Evolutionary conservation across 108 stramenopile species (phyloP), one percentile per base, ranked within the genome.

Genomic region (Fragilariopsis cylindrus): DNA sequence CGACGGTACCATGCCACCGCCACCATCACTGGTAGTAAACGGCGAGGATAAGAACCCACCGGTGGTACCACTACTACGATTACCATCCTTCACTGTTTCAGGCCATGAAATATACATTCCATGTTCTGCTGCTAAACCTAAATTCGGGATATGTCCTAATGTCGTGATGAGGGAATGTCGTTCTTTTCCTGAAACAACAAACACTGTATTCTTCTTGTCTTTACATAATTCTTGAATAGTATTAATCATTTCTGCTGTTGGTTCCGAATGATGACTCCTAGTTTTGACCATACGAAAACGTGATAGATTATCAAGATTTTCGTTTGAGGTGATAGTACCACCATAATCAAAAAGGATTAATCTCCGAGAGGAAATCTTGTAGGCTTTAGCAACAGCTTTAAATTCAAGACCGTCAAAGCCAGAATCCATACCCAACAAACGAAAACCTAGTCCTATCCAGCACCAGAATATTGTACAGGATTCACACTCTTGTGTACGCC

Each of bases 311-410:
- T 94, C 93, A 67, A 93, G 85, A 76, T 94, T 94, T 50, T 99
- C 98, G 70, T 98, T 97, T 54, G 84, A 83, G 2, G 98, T 77
- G 48, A 99, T 94, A 6, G 98, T 97, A 57, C 99, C 98, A 21
- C 97, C 97, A 69, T 97, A 99, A 74, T 99, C 99, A 52, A 98
- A 74, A 58, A 99, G 71, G 73, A 99, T 93, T 7, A 99, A 84
- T 7, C 99, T 80, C 11, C 85, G 78, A 50, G 79, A 75, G 0
- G 96, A 73, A 60, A 74, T 82, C 46, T 85, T 84, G 83, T 94
- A 98, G 12, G 91, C 91, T 46, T 81, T 85, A 45, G 85, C 81
- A 60, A 98, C 89, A 42, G 82, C 79, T 55, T 78, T 80, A 44
- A 83, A 79, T 63, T 95, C 89, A 3, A 97, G 82, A 3, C 84